Evolutionary conservation across 805 yeast species (phyloP), one percentile per base, ranked within the genome.

Genomic region (Zygosaccharomyces rouxii): DNA sequence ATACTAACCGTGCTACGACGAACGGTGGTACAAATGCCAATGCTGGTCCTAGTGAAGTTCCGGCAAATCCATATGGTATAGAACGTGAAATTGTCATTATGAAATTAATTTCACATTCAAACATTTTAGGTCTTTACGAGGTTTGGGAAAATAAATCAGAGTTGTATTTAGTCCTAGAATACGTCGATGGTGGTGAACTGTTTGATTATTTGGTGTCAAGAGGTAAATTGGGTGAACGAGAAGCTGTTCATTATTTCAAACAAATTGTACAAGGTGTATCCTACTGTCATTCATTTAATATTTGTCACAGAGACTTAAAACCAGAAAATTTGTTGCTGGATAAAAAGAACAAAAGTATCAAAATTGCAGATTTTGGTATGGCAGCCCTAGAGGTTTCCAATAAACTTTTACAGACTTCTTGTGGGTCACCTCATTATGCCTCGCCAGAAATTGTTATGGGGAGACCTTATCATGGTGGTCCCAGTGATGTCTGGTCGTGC

Each of bases 71-170:
- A 2, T 89, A 92, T 65, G 99, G 99, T 35, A 92, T 94, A 39
- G 99, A 94, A 70, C 79, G 98, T 56, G 99, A 94, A 66, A 95
- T 94, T 54, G 90, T 94, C 58, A 94, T 94, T 58, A 94, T 92
- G 99, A 94, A 94, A 69, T 75, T 94, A 37, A 80, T 94, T 40
- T 87, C 94, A 51, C 98, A 94, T 67, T 89, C 96, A 10, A 92
- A 94, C 62, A 94, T 94, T 21, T 82, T 94, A 79, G 86, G 94
- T 22, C 73, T 94, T 35, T 94, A 89, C 64, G 99, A 94, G 63
- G 99, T 94, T 21, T 94, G 98, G 98, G 99, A 94, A 68, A 92
- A 95, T 55, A 84, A 89, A 55, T 89, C 88, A 62, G 96, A 92
- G 51, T 74, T 94, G 49, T 86, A 83, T 59, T 66, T 86, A 55